phyloP scores from a whole-genome alignment of 441 rosid species.

The Bruguiera hainesii region DNA sequence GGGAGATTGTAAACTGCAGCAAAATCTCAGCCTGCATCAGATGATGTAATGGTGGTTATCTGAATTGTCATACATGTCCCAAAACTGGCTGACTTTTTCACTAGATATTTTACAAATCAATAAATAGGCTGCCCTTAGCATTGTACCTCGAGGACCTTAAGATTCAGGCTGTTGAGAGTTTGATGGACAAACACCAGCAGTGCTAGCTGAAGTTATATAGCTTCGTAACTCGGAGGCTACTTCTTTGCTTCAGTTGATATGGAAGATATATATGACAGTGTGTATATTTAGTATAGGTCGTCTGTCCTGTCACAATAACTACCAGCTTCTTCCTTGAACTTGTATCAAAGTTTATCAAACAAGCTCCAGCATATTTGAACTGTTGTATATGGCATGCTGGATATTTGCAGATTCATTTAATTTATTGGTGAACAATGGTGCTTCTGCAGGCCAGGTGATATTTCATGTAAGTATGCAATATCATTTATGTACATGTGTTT shows the following conservation, averaged over 20 bases:
- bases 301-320: background rate
- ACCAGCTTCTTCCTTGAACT: background rate
- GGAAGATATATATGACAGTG: background rate
- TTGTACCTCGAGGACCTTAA: background rate
- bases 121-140: conserved; percentile 1
- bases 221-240: too few relatives aligned
- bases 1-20: too few relatives aligned
- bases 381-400: background rate
- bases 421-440: conserved; percentile 86
- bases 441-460: conserved; percentile 93
- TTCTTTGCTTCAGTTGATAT: background rate
- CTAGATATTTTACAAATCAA: background rate
- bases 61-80: too few relatives aligned
- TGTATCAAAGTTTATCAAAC: background rate
- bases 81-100: background rate
- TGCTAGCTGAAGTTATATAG: too few relatives aligned
- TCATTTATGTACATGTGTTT: too few relatives aligned
- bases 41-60: too few relatives aligned
- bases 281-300: background rate
- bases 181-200: too few relatives aligned
- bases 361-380: conserved; percentile 4
- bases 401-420: conserved; percentile 80
- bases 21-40: too few relatives aligned
- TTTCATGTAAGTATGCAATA: conserved; percentile 60
- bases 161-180: background rate